phyloP scores from a whole-genome alignment of 176 grass and related monocot genomes.

The Ensete glaucum region DNA sequence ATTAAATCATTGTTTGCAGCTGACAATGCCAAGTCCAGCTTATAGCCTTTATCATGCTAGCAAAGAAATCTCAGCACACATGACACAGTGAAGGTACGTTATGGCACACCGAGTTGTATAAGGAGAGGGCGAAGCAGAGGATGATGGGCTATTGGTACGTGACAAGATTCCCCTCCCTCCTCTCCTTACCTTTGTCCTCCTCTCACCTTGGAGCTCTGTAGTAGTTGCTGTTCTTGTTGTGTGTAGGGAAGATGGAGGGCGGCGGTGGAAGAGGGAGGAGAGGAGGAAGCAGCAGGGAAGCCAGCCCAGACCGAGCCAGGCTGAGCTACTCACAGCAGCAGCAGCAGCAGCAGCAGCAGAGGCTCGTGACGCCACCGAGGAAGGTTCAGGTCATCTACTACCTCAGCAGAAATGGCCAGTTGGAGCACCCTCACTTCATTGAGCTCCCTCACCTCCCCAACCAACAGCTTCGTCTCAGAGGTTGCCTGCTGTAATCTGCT shows the following conservation, averaged over 20 bases:
- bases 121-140: too few relatives aligned
- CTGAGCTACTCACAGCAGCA: conserved; percentile 22
- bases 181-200: not conserved
- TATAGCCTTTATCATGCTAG: too few relatives aligned
- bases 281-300: conserved; percentile 28
- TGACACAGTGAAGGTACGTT: too few relatives aligned
- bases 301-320: conserved; percentile 43
- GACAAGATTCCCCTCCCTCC: not conserved
- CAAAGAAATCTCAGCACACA: too few relatives aligned
- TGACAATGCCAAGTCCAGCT: too few relatives aligned
- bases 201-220: not conserved
- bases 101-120: too few relatives aligned
- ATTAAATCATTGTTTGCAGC: too few relatives aligned
- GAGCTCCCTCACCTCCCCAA: conserved; percentile 72
- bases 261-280: conserved; percentile 10
- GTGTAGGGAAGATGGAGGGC: conserved; percentile 28
- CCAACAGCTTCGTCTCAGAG: conserved; percentile 90
- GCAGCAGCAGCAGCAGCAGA: conserved; percentile 1
- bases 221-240: not conserved
- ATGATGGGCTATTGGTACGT: too few relatives aligned
- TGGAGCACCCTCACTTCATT: conserved; percentile 97
- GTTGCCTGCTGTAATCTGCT: conserved; percentile 16
- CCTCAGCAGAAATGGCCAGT: conserved; percentile 83
- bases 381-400: conserved; percentile 96
- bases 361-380: conserved; percentile 33